A percentile compares a stretch with the other conserved stretches of the same genome.
Conservation (phyloP, 352 stramenopile species). For the Phytophthora fragariae region DNA sequence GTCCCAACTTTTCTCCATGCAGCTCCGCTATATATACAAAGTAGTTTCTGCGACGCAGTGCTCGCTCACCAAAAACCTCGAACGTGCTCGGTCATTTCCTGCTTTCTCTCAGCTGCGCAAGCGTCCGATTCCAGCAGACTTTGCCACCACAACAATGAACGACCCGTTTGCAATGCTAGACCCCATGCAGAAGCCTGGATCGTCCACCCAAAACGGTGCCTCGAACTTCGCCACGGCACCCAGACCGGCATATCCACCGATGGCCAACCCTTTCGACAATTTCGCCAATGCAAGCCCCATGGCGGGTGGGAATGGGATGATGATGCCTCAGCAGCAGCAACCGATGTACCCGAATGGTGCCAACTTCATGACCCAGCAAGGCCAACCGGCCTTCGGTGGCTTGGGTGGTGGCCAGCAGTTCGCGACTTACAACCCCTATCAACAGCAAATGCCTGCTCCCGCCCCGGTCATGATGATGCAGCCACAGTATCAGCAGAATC, state of each 20-base stretch:
- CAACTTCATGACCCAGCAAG: conserved; percentile 75
- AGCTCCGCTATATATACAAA: conserved; percentile 38
- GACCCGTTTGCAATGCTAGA: conserved; percentile 74
- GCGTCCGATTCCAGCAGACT: conserved; percentile 12
- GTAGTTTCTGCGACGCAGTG: conserved; percentile 21
- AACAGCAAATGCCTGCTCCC: conserved; percentile 26
- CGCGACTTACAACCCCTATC: conserved; percentile 39
- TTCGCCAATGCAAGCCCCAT: conserved; percentile 23
- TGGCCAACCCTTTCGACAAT: conserved; percentile 54
- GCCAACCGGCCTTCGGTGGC: conserved; percentile 49
- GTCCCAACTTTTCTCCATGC: conserved; percentile 16
- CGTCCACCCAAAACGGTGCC: conserved; percentile 10
- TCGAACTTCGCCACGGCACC: conserved; percentile 29
- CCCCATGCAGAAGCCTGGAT: conserved; percentile 48
- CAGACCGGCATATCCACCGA: conserved; percentile 19
- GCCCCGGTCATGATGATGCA: conserved; percentile 34
- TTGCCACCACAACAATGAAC: conserved; percentile 44
- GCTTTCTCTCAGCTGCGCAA: conserved; percentile 31
- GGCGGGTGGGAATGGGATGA: conserved; percentile 25
- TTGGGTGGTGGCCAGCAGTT: conserved; percentile 46
- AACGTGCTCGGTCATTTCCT: conserved; percentile 24
- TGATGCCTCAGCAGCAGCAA: conserved; percentile 44
- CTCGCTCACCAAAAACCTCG: conserved; percentile 17
- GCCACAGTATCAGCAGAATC: conserved; percentile 37
- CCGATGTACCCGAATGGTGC: conserved; percentile 51